Evolutionary conservation across 352 stramenopile species (phyloP).

Genomic region (Phytophthora ramorum): DNA sequence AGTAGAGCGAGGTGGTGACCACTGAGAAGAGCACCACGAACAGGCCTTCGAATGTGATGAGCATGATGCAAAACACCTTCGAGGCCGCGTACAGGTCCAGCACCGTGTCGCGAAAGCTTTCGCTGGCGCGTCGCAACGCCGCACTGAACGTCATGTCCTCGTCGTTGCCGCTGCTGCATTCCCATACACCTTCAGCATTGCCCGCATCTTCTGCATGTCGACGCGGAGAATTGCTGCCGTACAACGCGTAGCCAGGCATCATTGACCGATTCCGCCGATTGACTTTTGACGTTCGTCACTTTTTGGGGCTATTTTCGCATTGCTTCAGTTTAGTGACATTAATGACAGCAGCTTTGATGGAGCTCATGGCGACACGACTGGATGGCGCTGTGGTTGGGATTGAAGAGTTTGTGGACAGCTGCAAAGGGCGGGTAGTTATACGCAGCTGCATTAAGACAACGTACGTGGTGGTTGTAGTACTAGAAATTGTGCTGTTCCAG

Average conservation of each 20-base stretch:
- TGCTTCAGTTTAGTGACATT: constrained; percentile 1
- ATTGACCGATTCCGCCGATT: constrained; percentile 3
- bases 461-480: constrained; percentile 35
- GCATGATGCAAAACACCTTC: constrained; percentile 79
- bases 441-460: constrained; percentile 49
- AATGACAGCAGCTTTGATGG: not conserved
- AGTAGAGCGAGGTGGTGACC: constrained; percentile 71
- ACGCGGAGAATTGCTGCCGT: constrained; percentile 17
- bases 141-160: constrained; percentile 23
- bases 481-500: not conserved
- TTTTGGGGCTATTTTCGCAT: not conserved
- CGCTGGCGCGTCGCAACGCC: constrained; percentile 37
- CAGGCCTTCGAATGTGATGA: constrained; percentile 81
- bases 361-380: constrained; percentile 5
- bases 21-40: constrained; percentile 75
- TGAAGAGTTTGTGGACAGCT: constrained; percentile 43
- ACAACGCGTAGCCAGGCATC: constrained; percentile 21
- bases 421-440: constrained; percentile 24
- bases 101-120: constrained; percentile 63
- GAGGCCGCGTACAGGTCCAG: constrained; percentile 82
- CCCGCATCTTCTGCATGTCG: constrained; percentile 1
- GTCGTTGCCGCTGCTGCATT: not conserved
- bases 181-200: not conserved
- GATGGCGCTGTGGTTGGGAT: constrained; percentile 52
- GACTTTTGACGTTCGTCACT: not conserved